Conservation (phyloP, 768 basidiomycete genomes). For the Leccinum variicolor region DNA sequence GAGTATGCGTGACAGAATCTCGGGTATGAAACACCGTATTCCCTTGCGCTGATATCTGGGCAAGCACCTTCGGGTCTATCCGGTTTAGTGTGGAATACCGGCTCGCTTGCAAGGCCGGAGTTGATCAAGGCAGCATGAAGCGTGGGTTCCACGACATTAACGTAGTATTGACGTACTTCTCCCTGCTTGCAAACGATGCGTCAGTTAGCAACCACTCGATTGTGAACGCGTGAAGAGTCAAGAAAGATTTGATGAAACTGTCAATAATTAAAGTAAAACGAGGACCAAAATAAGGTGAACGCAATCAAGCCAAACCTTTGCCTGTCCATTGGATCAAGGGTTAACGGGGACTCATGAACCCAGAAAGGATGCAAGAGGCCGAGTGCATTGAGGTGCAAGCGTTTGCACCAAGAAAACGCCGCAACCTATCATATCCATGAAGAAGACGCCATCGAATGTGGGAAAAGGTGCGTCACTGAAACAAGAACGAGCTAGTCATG, state of each 20-base stretch:
- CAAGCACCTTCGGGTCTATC: neutral
- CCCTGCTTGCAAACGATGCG: constrained; percentile 23
- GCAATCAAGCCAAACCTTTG: neutral
- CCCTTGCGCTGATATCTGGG: constrained; percentile 1
- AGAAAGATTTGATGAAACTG: constrained; percentile 3
- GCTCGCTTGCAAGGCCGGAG: constrained; percentile 1
- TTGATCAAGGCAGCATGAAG: constrained; percentile 13
- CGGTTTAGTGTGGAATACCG: neutral
- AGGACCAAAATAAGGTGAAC: constrained; percentile 8
- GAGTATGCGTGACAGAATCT: constrained; percentile 40
- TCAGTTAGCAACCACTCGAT: constrained; percentile 15
- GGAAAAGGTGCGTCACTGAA: constrained; percentile 7
- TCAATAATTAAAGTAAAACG: constrained; percentile 6
- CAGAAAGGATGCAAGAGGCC: constrained; percentile 2
- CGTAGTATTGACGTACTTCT: constrained; percentile 34
- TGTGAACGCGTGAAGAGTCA: constrained; percentile 7
- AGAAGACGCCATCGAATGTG: constrained; percentile 11
- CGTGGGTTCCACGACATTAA: constrained; percentile 29
- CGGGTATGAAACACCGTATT: constrained; percentile 19
- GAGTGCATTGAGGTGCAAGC: constrained; percentile 1
- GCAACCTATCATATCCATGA: constrained; percentile 5
- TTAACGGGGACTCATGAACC: constrained; percentile 7
- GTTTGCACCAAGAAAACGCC: constrained; percentile 5
- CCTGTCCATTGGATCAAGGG: constrained; percentile 16
- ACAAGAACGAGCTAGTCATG: constrained; percentile 1